Evolutionary conservation across 192 early-diverging fungal genomes (phyloP).

Genomic region (Rhizoclosmatium globosum): DNA sequence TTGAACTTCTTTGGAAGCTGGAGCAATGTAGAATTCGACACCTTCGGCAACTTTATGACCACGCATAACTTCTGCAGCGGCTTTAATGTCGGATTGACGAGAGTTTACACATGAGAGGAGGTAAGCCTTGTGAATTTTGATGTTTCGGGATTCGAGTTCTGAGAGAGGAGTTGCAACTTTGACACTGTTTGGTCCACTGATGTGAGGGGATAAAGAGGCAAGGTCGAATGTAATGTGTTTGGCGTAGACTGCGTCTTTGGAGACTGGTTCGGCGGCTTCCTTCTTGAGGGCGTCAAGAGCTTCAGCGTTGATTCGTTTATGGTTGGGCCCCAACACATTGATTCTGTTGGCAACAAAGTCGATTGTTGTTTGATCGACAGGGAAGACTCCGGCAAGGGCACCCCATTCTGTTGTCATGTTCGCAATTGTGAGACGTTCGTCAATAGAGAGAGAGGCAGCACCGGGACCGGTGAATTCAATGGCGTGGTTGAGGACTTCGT

Average conservation of each 20-base stretch:
- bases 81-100: slow-evolving; percentile 85
- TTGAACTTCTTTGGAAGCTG: slow-evolving; percentile 92
- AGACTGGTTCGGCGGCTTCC: slow-evolving; percentile 77
- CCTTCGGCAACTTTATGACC: slow-evolving; percentile 77
- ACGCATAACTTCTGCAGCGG: slow-evolving; percentile 79
- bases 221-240: slow-evolving; percentile 90
- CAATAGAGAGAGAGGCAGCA: slow-evolving; percentile 72
- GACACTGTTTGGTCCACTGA: slow-evolving; percentile 96
- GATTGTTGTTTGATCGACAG: slow-evolving; percentile 82
- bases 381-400: slow-evolving; percentile 95
- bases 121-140: slow-evolving; percentile 96
- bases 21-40: slow-evolving; percentile 96
- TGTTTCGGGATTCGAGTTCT: slow-evolving; percentile 73
- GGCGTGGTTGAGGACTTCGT: slow-evolving; percentile 93
- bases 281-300: slow-evolving; percentile 64
- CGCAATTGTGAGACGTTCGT: slow-evolving; percentile 93
- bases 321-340: slow-evolving; percentile 30
- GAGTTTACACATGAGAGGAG: slow-evolving; percentile 97
- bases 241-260: slow-evolving; percentile 76
- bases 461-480: slow-evolving; percentile 92
- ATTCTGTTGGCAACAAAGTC: slow-evolving; percentile 54
- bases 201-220: slow-evolving; percentile 82
- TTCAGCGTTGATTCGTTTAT: slow-evolving; percentile 56
- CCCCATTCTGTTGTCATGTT: slow-evolving; percentile 99
- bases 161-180: slow-evolving; percentile 87